phyloP scores from a whole-genome alignment of 306 rosid species.

The Ochetophila trinervis region DNA sequence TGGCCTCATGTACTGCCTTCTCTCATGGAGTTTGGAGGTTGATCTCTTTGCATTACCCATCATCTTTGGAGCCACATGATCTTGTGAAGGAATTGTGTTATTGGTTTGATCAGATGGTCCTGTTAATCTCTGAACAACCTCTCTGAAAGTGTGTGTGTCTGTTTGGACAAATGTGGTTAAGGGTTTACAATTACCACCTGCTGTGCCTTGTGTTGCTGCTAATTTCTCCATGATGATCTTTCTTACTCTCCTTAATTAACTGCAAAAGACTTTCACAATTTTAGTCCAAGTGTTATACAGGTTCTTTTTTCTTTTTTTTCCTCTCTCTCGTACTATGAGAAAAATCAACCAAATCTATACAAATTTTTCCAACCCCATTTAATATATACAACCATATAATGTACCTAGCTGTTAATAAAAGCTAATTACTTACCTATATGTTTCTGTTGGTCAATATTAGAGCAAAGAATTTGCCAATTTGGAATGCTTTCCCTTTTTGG shows the following conservation, averaged over 20 bases:
- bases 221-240: slow-evolving; percentile 42
- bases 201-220: slow-evolving; percentile 23
- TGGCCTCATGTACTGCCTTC: slow-evolving; percentile 72
- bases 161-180: slow-evolving; percentile 76
- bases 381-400: no score
- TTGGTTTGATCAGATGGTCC: slow-evolving; percentile 47
- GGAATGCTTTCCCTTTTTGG: no score
- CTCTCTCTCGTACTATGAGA: no score
- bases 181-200: slow-evolving; percentile 49
- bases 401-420: no score
- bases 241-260: slow-evolving; percentile 1
- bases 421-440: no score
- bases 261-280: background rate
- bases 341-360: no score
- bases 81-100: slow-evolving; percentile 20
- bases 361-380: no score
- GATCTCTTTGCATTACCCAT: background rate
- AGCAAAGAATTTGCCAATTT: no score
- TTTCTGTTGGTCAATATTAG: no score
- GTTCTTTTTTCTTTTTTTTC: background rate
- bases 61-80: slow-evolving; percentile 23
- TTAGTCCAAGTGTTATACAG: slow-evolving; percentile 25
- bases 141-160: slow-evolving; percentile 58
- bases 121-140: slow-evolving; percentile 74
- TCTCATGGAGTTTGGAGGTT: slow-evolving; percentile 63